Evolutionary conservation across 352 stramenopile genomes (phyloP), one percentile per base, ranked within the genome.

Genomic region (Elongisporangium undulatum): DNA sequence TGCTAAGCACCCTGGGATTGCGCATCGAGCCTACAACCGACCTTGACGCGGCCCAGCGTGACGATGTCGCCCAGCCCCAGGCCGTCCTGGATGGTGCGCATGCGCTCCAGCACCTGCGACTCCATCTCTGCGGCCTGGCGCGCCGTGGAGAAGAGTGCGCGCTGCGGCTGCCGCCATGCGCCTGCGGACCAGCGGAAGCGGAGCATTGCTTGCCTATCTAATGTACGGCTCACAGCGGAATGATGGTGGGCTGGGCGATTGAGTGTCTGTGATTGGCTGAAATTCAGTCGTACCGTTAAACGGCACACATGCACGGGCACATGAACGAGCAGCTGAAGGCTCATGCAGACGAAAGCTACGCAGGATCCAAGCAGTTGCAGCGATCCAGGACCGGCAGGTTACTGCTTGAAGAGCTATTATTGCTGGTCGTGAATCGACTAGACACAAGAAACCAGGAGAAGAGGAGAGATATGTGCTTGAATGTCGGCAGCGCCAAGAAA

Each of bases 21-120:
- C 29, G 13, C n/a, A 67, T 57, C 41, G 49, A 7, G 5, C 19
- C n/a, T n/a, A n/a, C n/a, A n/a, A 41, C 68, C 20, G 54, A 92
- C 85, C 72, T 95, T 95, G 53, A 95, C 75, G 54, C 79, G 82
- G n/a, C 86, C 83, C 29, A 89, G 64, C 9, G 83, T 74, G 21
- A 89, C 79, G 41, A 95, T 89, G 54, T 93, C 72, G 55, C 79
- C 77, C 52, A 92, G 71, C 15, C 85, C 80, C 38, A 95, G 67
- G 3, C 83, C 83, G 56, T 95, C 83, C 45, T 75, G 72, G 24
- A 95, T 72, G n/a, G 64, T 58, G 24, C 82, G 80, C 53, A 95
- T 65, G 53, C 77, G 75, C 58, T 92, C 79, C 55, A 95, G 60
- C 29, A 93, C 86, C 61, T 93, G 70, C 54, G 73, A 87, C 69